These are phyloP conservation scores for Auricularia cornea DNA, from an alignment of 768 basidiomycete genomes.

Conservation along the genomic window DNA sequence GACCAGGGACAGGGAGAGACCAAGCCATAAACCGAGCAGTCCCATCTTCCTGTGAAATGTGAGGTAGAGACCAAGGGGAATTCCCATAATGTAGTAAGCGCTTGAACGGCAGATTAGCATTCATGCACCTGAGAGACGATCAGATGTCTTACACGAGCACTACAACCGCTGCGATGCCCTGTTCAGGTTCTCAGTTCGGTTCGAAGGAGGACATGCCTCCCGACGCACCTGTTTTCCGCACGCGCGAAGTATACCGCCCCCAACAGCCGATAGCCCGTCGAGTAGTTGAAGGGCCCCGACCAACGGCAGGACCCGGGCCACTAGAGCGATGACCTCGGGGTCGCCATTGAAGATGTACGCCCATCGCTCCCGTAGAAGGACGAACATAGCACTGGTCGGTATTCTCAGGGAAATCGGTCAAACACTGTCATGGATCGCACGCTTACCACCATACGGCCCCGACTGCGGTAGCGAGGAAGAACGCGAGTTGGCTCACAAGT, in stretches of 20 bases:
- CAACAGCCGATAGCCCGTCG: conserved; percentile 63
- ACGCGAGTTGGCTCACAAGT: conserved; percentile 52
- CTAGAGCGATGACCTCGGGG: conserved; percentile 45
- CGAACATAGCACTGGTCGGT: conserved; percentile 38
- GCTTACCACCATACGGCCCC: conserved; percentile 57
- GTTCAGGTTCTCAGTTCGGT: conserved; percentile 60
- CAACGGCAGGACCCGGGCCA: conserved; percentile 64
- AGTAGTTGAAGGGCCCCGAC: conserved; percentile 80
- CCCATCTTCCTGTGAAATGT: conserved; percentile 51
- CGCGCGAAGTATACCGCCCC: conserved; percentile 73
- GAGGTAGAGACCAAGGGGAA: conserved; percentile 75
- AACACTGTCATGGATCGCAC: too few relatives aligned
- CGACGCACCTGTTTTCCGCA: conserved; percentile 59
- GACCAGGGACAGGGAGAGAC: conserved; percentile 59
- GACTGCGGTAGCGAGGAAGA: conserved; percentile 59
- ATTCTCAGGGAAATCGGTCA: background rate
- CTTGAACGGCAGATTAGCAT: conserved; percentile 21
- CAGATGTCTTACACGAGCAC: background rate
- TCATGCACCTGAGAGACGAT: background rate
- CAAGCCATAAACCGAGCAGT: conserved; percentile 77
- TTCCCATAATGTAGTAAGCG: conserved; percentile 76
- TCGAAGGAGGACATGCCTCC: conserved; percentile 27
- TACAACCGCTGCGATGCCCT: conserved; percentile 30
- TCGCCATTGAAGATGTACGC: conserved; percentile 68
- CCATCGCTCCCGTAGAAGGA: conserved; percentile 58